Base-by-base conservation (phyloP, 306 rosid species). In the Amphicarpaea edgeworthii region DNA sequence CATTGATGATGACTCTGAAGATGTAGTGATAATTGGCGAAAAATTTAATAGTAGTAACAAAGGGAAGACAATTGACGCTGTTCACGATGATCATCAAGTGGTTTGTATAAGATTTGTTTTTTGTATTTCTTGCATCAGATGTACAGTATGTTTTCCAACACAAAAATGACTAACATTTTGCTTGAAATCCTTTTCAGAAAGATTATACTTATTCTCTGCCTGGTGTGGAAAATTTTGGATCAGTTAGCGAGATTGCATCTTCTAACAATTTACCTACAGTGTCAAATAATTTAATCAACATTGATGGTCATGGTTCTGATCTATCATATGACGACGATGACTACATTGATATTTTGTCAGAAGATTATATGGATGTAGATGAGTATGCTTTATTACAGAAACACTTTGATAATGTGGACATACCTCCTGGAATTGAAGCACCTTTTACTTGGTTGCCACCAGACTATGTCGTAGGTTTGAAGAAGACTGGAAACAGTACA, bases 381-480 rank as follows among this genome's bases (percentile, higher is more conserved):
- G 80, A 83, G 67, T 91, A 90, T 78, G 82, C 90, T 24, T 51
- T 73, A 45, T 70, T 90, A 78, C 97, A 93, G 86, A 84, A 90
- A 57, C 93, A 86, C 43, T 91, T 93, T 75, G 98, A 93, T 84
- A 76, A 81, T 26, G 81, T 82, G 72, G 87, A 87, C 79, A 83
- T 90, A 76, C 98, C 98, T 75, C 57, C 96, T 8, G 97, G 87
- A 68, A 72, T 91, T 34, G 97, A 93, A 85, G 96, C 90, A 28
- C 86, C 97, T 1, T 66, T 93, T 68, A 88, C 92, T 67, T 93
- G 91, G 94, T 37, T 89, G 68, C 68, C 87, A 12, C 68, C 50
- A 38, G 86, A 72, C 63, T 81, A 80, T 85, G 66, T 78, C 14
- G 4, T 62, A 45, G 81, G 62, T 78, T 71, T 67, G 46, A 66